Percentiles rank a stretch among this genome's conserved stretches.
phyloP scores from a whole-genome alignment of 169 alveolate species.

The Sarcocystis neurona region DNA sequence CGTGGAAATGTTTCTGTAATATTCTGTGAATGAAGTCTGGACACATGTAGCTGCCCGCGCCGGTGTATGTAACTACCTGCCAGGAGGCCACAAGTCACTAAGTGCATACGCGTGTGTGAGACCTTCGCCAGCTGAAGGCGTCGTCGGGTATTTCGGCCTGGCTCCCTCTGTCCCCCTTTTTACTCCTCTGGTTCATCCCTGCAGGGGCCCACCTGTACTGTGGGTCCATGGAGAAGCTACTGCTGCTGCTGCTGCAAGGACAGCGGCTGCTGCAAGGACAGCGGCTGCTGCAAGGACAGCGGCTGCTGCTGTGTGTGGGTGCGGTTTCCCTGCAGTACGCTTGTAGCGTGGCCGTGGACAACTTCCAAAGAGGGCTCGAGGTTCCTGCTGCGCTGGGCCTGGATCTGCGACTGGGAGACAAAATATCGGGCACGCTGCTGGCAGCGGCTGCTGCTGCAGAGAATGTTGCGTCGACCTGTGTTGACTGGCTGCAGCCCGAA shows the following conservation, averaged over 20 bases:
- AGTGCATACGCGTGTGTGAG: background rate
- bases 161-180: no score
- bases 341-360: constrained; percentile 68
- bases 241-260: constrained; percentile 20
- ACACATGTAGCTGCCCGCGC: no score
- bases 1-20: no score
- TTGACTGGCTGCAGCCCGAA: no score
- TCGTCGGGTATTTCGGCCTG: background rate
- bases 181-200: no score
- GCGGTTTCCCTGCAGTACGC: constrained; percentile 63
- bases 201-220: no score
- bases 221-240: no score
- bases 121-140: background rate
- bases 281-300: background rate
- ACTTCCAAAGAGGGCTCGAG: constrained; percentile 65
- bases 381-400: constrained; percentile 66
- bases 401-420: constrained; percentile 58
- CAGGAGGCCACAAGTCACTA: no score
- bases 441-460: constrained; percentile 27
- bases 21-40: no score
- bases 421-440: constrained; percentile 35
- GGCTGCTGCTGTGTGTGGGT: constrained; percentile 18
- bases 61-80: no score
- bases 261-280: background rate
- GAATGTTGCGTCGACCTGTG: no score